A percentile compares a stretch with the other conserved stretches of the same genome.
Conservation (phyloP, 495 filamentous ascomycete genomes). For the Neurospora sublineolata region DNA sequence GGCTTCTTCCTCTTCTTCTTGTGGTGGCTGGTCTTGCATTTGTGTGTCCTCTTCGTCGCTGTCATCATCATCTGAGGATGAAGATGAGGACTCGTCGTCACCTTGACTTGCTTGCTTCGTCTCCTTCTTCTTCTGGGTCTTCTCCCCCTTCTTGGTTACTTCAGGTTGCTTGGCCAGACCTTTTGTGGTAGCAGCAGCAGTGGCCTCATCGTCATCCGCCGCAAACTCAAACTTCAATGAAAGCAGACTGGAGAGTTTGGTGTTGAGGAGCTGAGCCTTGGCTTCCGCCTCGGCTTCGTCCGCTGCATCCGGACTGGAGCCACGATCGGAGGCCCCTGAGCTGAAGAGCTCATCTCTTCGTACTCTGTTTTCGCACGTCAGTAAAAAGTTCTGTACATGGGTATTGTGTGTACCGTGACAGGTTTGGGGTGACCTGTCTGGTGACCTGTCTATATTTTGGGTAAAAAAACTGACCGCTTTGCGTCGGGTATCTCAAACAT, state of each 20-base stretch:
- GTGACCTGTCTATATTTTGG: too few relatives aligned
- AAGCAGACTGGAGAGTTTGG: slow-evolving; percentile 29
- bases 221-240: slow-evolving; percentile 19
- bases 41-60: neutral
- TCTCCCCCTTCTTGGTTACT: neutral
- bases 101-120: neutral
- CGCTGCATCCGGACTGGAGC: slow-evolving; percentile 11
- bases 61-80: neutral
- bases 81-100: neutral
- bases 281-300: slow-evolving; percentile 17
- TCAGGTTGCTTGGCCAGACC: neutral
- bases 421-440: neutral
- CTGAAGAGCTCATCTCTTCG: slow-evolving; percentile 40
- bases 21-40: neutral
- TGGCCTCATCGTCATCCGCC: neutral
- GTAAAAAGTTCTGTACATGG: neutral
- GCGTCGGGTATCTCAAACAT: slow-evolving; percentile 45
- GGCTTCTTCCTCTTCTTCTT: slow-evolving; percentile 13
- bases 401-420: neutral
- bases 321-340: slow-evolving; percentile 17
- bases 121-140: neutral
- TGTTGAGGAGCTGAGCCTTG: slow-evolving; percentile 25
- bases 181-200: neutral
- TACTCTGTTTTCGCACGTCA: slow-evolving; percentile 24
- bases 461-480: slow-evolving; percentile 35